A percentile compares a stretch with the other conserved stretches of the same genome.
These are phyloP conservation scores for Penicillium steckii DNA, from an alignment of 495 filamentous ascomycete species.

Conservation along the genomic window DNA sequence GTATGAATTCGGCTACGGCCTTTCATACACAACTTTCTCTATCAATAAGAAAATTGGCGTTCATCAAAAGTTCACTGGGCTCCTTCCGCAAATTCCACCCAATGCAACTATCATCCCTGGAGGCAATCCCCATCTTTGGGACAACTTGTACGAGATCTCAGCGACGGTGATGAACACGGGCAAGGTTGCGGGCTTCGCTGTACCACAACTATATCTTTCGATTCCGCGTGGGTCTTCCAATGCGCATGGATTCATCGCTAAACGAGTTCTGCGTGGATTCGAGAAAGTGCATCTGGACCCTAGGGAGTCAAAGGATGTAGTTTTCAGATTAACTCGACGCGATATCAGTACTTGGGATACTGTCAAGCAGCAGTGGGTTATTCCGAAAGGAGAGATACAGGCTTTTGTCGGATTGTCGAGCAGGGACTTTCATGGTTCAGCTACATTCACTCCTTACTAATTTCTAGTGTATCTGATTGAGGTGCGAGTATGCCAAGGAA, in stretches of 20 bases:
- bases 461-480: too few species aligned
- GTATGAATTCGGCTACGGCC: conserved; percentile 51
- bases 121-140: conserved; percentile 60
- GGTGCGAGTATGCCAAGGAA: too few species aligned
- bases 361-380: conserved; percentile 54
- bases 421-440: not conserved
- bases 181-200: conserved; percentile 44
- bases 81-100: not conserved
- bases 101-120: not conserved
- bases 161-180: conserved; percentile 60
- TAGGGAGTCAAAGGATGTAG: conserved; percentile 41
- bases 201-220: conserved; percentile 65
- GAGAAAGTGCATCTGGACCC: conserved; percentile 49
- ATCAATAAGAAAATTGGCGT: not conserved
- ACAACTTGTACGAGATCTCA: conserved; percentile 50
- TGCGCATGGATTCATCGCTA: conserved; percentile 1
- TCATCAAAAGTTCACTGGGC: not conserved
- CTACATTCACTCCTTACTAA: not conserved
- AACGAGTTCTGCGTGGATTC: conserved; percentile 54
- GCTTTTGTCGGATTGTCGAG: not conserved
- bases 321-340: conserved; percentile 55
- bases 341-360: conserved; percentile 67
- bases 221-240: conserved; percentile 2
- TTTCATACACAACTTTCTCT: not conserved
- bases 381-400: conserved; percentile 11